Percentiles rank a stretch among this genome's conserved stretches.
Conservation (phyloP, 2,329 filamentous ascomycete genomes). For the Pseudohalonectria lignicola region DNA sequence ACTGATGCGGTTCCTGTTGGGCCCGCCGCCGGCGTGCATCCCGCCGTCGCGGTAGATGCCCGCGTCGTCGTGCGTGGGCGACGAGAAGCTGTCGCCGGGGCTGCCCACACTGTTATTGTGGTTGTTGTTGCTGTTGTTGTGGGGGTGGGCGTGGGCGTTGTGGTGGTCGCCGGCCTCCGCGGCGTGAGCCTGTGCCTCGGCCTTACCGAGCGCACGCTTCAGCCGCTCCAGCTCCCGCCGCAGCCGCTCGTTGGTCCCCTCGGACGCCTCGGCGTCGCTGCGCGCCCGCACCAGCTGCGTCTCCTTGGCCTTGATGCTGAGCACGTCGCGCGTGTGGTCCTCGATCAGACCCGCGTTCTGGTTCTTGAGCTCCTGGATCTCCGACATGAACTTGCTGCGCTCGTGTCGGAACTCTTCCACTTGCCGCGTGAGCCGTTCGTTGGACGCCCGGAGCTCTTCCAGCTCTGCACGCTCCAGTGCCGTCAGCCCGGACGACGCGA, state of each 20-base stretch:
- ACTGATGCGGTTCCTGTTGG: constrained; percentile 42
- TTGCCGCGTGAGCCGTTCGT: constrained; percentile 64
- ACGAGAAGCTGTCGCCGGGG: constrained; percentile 25
- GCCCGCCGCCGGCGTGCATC: constrained; percentile 15
- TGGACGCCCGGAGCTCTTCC: constrained; percentile 74
- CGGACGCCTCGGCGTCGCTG: constrained; percentile 79
- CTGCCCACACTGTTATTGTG: too few species aligned
- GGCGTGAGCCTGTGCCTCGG: constrained; percentile 28
- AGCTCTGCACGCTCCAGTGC: constrained; percentile 85
- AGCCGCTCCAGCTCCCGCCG: constrained; percentile 83
- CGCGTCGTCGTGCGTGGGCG: constrained; percentile 45
- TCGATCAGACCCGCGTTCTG: constrained; percentile 96
- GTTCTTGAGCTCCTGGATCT: constrained; percentile 90
- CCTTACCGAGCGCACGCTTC: constrained; percentile 69
- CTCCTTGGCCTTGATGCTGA: constrained; percentile 97
- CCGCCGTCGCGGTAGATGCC: constrained; percentile 47
- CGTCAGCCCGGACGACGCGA: constrained; percentile 54
- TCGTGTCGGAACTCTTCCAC: constrained; percentile 76
- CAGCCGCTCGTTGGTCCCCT: constrained; percentile 75
- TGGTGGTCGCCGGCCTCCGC: constrained; percentile 1
- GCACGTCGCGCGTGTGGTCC: constrained; percentile 87
- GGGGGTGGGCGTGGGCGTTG: constrained; percentile 13
- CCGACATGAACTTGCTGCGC: constrained; percentile 68
- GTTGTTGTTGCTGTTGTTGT: too few species aligned
- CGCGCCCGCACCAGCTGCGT: constrained; percentile 89